Percentiles rank a stretch among this genome's conserved stretches.
These are phyloP conservation scores for Euphrasia arctica DNA, from an alignment of 305 asterid genomes.

Conservation along the genomic window DNA sequence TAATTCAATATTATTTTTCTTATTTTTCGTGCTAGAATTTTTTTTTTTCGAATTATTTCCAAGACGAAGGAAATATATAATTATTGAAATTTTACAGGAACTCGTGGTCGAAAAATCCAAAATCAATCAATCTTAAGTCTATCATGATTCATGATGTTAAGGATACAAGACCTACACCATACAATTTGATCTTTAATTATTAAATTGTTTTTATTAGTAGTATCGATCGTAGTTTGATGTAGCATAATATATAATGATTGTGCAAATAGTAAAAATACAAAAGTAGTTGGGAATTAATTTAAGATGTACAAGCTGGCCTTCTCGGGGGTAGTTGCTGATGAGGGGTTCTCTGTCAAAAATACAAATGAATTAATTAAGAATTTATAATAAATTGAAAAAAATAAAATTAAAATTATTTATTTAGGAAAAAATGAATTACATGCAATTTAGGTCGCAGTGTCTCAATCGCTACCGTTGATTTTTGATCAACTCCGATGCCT, in stretches of 20 bases:
- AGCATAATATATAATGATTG: neutral
- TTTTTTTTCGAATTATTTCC: no score
- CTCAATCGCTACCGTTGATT: constrained; percentile 59
- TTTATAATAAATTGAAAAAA: neutral
- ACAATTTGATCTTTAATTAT: no score
- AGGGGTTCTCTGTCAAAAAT: constrained; percentile 60
- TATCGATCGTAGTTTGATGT: no score
- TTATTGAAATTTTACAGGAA: no score
- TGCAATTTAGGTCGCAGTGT: constrained; percentile 70
- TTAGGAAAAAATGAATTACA: constrained; percentile 34
- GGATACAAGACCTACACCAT: no score
- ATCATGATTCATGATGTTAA: no score
- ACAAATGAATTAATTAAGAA: neutral
- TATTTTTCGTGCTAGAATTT: no score
- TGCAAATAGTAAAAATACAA: neutral
- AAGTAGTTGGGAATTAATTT: constrained; percentile 8
- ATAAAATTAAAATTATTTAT: neutral
- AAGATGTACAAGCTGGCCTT: constrained; percentile 66
- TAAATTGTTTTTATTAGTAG: no score
- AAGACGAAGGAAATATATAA: no score
- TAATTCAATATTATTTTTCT: no score
- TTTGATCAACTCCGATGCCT: constrained; percentile 58
- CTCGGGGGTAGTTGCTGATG: constrained; percentile 58
- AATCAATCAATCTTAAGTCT: no score
- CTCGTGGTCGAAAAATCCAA: no score